These are phyloP conservation scores for Penicillium crystallinum DNA, from an alignment of 495 filamentous ascomycete species.

Conservation along the genomic window DNA sequence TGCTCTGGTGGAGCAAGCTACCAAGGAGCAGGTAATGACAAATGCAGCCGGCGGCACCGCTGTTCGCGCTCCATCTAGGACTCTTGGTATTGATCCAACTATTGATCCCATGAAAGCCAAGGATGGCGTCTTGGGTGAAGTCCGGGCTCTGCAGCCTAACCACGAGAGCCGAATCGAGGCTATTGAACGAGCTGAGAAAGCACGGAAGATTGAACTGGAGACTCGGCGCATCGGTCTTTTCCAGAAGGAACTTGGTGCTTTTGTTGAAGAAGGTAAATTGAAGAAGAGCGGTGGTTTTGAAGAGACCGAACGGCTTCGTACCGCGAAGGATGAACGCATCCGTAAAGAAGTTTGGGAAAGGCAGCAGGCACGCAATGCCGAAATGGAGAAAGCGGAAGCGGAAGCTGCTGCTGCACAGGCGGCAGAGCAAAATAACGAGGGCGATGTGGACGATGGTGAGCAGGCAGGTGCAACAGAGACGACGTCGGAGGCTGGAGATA, in stretches of 20 bases:
- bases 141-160: conserved; percentile 89
- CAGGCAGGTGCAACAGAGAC: neutral
- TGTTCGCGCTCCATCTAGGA: conserved; percentile 51
- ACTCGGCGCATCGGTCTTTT: conserved; percentile 70
- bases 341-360: conserved; percentile 80
- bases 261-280: conserved; percentile 86
- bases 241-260: conserved; percentile 78
- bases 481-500: conserved; percentile 3
- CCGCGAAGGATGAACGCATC: conserved; percentile 81
- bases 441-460: conserved; percentile 3
- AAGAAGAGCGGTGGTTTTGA: conserved; percentile 96
- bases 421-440: conserved; percentile 15
- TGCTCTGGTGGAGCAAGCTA: conserved; percentile 89
- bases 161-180: conserved; percentile 90
- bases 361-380: conserved; percentile 48
- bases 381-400: conserved; percentile 32
- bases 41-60: conserved; percentile 36
- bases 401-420: conserved; percentile 20
- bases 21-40: conserved; percentile 87
- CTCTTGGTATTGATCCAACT: conserved; percentile 57
- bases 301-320: conserved; percentile 81
- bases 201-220: conserved; percentile 82
- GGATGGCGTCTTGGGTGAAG: conserved; percentile 86
- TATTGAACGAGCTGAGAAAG: conserved; percentile 90
- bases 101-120: conserved; percentile 77